A percentile compares a stretch with the other conserved stretches of the same genome.
Conservation (phyloP, 177 flowering plant species). For the Vitis hybrid region DNA sequence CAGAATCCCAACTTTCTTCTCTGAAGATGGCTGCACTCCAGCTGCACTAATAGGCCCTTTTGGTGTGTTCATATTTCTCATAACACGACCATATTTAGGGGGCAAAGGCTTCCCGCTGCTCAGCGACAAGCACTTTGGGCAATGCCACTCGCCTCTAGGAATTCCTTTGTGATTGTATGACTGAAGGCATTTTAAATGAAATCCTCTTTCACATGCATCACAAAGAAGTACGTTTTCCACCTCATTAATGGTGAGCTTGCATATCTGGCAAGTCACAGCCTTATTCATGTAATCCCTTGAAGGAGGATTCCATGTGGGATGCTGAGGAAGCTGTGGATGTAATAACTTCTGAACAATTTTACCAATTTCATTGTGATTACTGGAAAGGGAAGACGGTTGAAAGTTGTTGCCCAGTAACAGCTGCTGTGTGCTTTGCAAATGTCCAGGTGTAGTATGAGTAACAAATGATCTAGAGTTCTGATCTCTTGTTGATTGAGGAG, state of each 20-base stretch:
- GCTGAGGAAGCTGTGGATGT: conserved; percentile 58
- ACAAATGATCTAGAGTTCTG: conserved; percentile 38
- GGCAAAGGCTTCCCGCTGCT: conserved; percentile 89
- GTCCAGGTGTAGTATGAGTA: conserved; percentile 43
- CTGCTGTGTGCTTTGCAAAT: conserved; percentile 37
- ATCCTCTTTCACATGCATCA: conserved; percentile 94
- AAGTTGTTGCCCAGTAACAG: conserved; percentile 41
- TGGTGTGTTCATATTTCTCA: conserved; percentile 45
- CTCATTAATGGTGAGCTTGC: conserved; percentile 60
- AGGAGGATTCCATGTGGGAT: conserved; percentile 80
- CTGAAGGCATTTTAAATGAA: conserved; percentile 80
- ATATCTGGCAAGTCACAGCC: conserved; percentile 73
- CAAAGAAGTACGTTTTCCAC: conserved; percentile 78
- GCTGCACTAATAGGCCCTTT: conserved; percentile 39
- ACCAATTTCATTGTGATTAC: conserved; percentile 66
- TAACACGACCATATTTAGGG: conserved; percentile 95
- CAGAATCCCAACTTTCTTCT: conserved; percentile 37
- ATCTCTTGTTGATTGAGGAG: conserved; percentile 45
- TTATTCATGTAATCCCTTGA: conserved; percentile 89
- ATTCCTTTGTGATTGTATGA: conserved; percentile 57
- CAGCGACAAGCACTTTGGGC: conserved; percentile 63
- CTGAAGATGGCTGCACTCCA: conserved; percentile 45
- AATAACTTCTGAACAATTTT: conserved; percentile 71
- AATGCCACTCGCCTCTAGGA: conserved; percentile 90
- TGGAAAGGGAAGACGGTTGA: conserved; percentile 35